Evolutionary conservation across 2,329 filamentous ascomycete genomes (phyloP).

Genomic region (Colletotrichum lentis): DNA sequence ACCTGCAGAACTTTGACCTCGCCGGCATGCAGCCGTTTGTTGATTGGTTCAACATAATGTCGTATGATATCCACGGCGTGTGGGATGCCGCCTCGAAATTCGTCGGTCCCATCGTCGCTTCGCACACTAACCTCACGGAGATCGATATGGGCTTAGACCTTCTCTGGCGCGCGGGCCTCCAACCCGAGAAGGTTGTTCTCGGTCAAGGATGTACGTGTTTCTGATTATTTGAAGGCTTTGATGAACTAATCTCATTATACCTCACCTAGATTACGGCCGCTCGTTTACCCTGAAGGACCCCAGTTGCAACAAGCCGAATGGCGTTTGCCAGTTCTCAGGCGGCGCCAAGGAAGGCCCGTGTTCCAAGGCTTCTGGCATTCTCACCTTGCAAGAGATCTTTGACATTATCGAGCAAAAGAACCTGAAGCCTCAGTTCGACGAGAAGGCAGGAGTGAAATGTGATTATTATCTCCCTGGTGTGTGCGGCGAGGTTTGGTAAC

Average conservation of each 20-base stretch:
- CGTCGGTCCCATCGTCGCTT: neutral
- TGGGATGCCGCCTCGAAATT: conserved; percentile 45
- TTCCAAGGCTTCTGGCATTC: conserved; percentile 38
- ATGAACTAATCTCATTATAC: neutral
- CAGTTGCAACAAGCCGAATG: conserved; percentile 34
- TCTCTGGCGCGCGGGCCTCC: conserved; percentile 56
- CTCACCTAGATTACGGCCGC: conserved; percentile 49
- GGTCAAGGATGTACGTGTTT: conserved; percentile 49
- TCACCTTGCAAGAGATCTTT: conserved; percentile 42
- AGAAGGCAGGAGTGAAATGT: conserved; percentile 38
- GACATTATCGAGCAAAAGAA: conserved; percentile 37
- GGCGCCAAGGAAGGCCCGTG: conserved; percentile 37
- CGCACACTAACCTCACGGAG: conserved; percentile 53
- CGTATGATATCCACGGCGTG: conserved; percentile 25
- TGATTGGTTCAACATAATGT: conserved; percentile 52
- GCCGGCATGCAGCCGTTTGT: conserved; percentile 40
- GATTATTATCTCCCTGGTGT: neutral
- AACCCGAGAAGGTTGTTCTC: conserved; percentile 52
- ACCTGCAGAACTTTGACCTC: conserved; percentile 43
- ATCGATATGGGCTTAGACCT: conserved; percentile 53
- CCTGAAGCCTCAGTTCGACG: conserved; percentile 30
- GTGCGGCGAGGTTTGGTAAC: no score
- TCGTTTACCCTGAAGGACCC: conserved; percentile 32
- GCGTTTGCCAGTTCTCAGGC: conserved; percentile 39
- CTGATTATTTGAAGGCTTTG: neutral